phyloP scores from a whole-genome alignment of 768 basidiomycete species.

The Hygrophorus russula region DNA sequence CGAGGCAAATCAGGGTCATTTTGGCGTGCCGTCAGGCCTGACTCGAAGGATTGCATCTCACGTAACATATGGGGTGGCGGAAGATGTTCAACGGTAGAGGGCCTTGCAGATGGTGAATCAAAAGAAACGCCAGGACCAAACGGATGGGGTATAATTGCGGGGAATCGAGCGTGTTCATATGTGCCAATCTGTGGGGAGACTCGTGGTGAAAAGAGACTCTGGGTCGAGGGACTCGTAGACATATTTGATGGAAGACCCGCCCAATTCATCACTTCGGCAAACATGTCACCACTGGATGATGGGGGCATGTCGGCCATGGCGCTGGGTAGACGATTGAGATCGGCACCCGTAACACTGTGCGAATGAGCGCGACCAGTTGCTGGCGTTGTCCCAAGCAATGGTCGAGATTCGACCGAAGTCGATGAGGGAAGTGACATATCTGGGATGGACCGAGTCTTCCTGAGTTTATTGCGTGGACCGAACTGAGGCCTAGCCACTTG shows the following conservation, averaged over 20 bases:
- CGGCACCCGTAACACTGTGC: conserved; percentile 67
- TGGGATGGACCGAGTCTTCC: conserved; percentile 70
- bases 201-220: conserved; percentile 18
- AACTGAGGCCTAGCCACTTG: conserved; percentile 19
- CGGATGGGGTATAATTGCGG: conserved; percentile 34
- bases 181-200: conserved; percentile 14
- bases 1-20: conserved; percentile 16
- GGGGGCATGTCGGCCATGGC: conserved; percentile 17
- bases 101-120: conserved; percentile 42
- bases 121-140: conserved; percentile 57
- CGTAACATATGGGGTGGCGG: conserved; percentile 49
- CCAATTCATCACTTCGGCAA: conserved; percentile 61
- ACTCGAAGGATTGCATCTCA: conserved; percentile 84
- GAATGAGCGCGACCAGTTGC: conserved; percentile 55
- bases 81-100: conserved; percentile 25
- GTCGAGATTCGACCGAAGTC: conserved; percentile 16
- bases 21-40: conserved; percentile 65
- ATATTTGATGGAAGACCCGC: conserved; percentile 22
- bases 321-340: conserved; percentile 34
- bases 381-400: conserved; percentile 14
- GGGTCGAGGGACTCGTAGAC: conserved; percentile 23
- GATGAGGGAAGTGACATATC: conserved; percentile 30
- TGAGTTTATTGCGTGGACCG: conserved; percentile 38
- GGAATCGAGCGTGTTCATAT: conserved; percentile 13
- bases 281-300: conserved; percentile 35